Evolutionary conservation across 495 filamentous ascomycete species (phyloP).

Genomic region (Neurospora tetraspora): DNA sequence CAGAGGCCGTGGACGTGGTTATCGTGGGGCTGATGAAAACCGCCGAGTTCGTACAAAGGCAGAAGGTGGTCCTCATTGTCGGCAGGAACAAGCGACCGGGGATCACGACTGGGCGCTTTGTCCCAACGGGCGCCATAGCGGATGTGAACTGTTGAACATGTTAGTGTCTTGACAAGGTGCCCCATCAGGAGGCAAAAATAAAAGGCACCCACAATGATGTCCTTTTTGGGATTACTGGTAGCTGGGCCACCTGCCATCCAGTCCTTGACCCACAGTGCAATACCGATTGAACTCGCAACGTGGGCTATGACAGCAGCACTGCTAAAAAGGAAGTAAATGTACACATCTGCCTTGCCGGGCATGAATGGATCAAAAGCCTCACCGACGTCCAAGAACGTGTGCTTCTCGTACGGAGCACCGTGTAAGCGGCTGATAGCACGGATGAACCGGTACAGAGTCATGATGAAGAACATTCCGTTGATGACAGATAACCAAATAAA

Average conservation of each 20-base stretch:
- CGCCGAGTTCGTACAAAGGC: background rate
- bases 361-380: background rate
- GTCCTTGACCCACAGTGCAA: background rate
- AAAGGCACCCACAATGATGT: background rate
- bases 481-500: background rate
- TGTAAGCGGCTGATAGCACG: background rate
- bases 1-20: background rate
- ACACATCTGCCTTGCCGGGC: background rate
- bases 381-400: background rate
- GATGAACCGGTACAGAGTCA: background rate
- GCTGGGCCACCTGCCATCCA: background rate
- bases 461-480: background rate
- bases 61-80: background rate
- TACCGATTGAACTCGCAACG: background rate
- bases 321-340: background rate
- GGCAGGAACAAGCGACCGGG: background rate
- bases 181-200: background rate
- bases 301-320: background rate
- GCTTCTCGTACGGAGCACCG: background rate
- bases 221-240: background rate
- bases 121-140: background rate
- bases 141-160: background rate
- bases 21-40: background rate
- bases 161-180: background rate
- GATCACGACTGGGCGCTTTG: background rate